A percentile compares a stretch with the other conserved stretches of the same genome.
These are phyloP conservation scores for Hevea brasiliensis DNA, from an alignment of 345 rosid species.

Conservation along the genomic window DNA sequence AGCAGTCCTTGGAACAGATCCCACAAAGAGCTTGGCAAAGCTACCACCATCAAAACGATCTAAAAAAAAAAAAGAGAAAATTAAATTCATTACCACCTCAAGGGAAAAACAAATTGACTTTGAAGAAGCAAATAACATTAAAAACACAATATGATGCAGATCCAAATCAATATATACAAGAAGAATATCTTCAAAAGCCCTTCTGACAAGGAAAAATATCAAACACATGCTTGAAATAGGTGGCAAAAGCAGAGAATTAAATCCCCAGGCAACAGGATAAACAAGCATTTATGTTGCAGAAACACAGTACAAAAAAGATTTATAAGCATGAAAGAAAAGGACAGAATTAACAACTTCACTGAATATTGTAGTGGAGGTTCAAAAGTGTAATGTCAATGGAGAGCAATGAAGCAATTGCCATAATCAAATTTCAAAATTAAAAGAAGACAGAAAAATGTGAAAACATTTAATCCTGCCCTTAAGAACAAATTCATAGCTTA, in stretches of 20 bases:
- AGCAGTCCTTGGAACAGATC: conserved; percentile 91
- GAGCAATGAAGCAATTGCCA: no score
- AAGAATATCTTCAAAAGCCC: not conserved
- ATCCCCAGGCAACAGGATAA: not conserved
- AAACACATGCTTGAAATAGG: not conserved
- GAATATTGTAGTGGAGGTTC: no score
- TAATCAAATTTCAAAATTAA: no score
- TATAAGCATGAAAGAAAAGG: no score
- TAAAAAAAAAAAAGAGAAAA: conserved; percentile 25
- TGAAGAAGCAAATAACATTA: not conserved
- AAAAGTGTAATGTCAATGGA: no score
- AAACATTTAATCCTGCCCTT: no score
- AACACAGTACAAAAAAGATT: not conserved
- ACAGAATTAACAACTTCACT: no score
- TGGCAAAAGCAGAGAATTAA: not conserved
- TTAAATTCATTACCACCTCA: not conserved
- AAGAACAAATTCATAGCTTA: no score
- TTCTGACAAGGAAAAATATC: not conserved
- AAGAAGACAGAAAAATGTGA: no score
- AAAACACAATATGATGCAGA: not conserved
- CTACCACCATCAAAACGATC: conserved; percentile 49
- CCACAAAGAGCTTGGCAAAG: conserved; percentile 92
- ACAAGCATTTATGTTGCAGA: not conserved
- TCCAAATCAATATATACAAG: not conserved
- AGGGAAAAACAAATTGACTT: not conserved